Evolutionary conservation across 2,329 filamentous ascomycete genomes (phyloP), one percentile per base, ranked within the genome.

Genomic region (Alternaria panax): DNA sequence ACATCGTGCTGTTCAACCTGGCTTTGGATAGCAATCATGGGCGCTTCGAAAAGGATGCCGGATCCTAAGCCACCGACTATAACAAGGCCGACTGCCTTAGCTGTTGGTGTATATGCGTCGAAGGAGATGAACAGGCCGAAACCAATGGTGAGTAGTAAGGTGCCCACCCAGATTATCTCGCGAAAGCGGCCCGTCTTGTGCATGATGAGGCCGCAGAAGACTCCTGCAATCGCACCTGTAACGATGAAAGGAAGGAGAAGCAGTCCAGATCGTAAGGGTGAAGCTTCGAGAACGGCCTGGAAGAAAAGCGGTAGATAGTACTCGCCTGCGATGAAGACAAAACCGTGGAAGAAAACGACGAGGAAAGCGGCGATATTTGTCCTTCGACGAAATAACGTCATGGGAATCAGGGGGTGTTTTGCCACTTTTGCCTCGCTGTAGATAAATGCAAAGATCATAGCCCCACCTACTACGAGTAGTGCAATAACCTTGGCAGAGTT

Each of bases 301-400:
- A 92, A 88, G 76, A 89, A 93, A 0, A 92, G 81, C 0, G 91
- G 91, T 25, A 92, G 80, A 68, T 90, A 93, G 76, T 91, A 93
- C 50, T 87, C 85, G 1, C 83, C 83, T 0, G 84, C 86, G 40
- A 90, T 76, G 61, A 76, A 76, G 16, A 74, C 82, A 63, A 84
- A 83, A 14, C 80, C 80, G 64, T 86, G 83, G 16, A 78, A 76
- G 66, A 82, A 83, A 3, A 76, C 75, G 2, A 85, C 80, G 1
- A 78, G 68, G n/a, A 90, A 81, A 4, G 83, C 80, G 0, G 88
- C 88, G 11, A 86, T 72, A 54, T 86, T 88, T 1, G 87, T 86
- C 30, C 77, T 69, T 16, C 81, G 79, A 2, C 76, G 77, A 75
- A 92, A 90, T 0, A 92, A 78, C 3, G 80, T 80, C 55, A 91